These are phyloP conservation scores for Quercus engelmannii DNA, from an alignment of 306 rosid genomes.

Conservation along the genomic window DNA sequence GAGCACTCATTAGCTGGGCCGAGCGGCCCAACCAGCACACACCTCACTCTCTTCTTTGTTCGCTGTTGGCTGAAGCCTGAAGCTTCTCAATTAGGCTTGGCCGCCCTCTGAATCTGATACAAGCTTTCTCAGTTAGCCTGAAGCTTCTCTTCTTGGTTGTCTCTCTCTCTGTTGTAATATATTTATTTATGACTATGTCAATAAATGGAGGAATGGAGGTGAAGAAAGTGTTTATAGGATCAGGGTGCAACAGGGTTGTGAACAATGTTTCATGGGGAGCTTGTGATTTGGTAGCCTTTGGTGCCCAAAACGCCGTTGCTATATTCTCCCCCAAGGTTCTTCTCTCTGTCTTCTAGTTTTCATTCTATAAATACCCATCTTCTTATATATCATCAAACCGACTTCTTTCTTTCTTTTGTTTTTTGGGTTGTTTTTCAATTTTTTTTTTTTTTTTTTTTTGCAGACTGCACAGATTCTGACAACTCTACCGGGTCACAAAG, in stretches of 20 bases:
- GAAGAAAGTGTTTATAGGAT: slow-evolving; percentile 72
- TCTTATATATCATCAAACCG: neutral
- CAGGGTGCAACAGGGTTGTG: slow-evolving; percentile 87
- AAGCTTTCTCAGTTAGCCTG: too few relatives aligned
- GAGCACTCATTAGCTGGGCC: too few relatives aligned
- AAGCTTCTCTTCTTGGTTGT: neutral
- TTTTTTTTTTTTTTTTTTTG: slow-evolving; percentile 5
- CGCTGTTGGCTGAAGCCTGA: too few relatives aligned
- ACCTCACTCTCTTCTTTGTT: too few relatives aligned
- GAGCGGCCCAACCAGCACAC: too few relatives aligned
- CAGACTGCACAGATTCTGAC: slow-evolving; percentile 91
- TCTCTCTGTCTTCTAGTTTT: neutral
- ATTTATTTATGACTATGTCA: slow-evolving; percentile 18
- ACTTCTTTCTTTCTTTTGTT: neutral
- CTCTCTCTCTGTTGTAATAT: neutral
- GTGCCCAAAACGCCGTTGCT: slow-evolving; percentile 87
- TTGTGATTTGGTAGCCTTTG: slow-evolving; percentile 77
- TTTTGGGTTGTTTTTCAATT: neutral
- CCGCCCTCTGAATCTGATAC: neutral
- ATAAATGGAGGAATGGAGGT: slow-evolving; percentile 35
- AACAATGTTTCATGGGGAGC: slow-evolving; percentile 96
- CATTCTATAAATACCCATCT: too few relatives aligned
- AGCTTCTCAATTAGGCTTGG: too few relatives aligned
- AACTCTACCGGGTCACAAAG: slow-evolving; percentile 84
- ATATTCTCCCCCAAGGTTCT: slow-evolving; percentile 78